Evolutionary conservation across 1,284 basidiomycete species (phyloP).

Genomic region (Cryptococcus hybrid): DNA sequence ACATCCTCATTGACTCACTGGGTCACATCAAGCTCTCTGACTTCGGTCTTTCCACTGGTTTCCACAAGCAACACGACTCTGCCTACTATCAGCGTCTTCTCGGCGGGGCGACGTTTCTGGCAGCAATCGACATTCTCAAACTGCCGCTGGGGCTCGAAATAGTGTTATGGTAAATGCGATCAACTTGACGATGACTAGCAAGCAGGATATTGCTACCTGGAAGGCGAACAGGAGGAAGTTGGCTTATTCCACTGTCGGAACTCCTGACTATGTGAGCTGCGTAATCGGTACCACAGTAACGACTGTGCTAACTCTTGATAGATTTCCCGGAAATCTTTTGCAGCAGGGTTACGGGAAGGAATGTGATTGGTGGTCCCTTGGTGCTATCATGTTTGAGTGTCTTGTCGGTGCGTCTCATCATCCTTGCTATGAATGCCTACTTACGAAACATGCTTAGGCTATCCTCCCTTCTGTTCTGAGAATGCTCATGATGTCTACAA

Average conservation of each 20-base stretch:
- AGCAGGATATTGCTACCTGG: constrained; percentile 96
- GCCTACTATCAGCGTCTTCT: constrained; percentile 93
- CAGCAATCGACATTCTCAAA: constrained; percentile 2
- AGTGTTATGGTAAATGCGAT: constrained; percentile 95
- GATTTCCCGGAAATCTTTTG: constrained; percentile 98
- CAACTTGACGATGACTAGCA: constrained; percentile 87
- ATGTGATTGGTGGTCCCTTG: constrained; percentile 97
- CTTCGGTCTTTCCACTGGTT: constrained; percentile 91
- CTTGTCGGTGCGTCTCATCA: constrained; percentile 62
- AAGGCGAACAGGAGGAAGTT: constrained; percentile 97
- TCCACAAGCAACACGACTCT: constrained; percentile 92
- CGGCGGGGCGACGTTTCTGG: constrained; percentile 54
- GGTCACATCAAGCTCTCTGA: constrained; percentile 96
- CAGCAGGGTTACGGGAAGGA: constrained; percentile 98
- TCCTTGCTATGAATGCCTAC: not conserved
- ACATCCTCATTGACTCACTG: constrained; percentile 92
- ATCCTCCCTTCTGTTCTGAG: constrained; percentile 97
- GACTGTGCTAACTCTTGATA: constrained; percentile 8
- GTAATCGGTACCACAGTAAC: not conserved
- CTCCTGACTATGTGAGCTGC: constrained; percentile 76
- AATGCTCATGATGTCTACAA: constrained; percentile 97
- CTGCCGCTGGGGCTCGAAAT: constrained; percentile 59
- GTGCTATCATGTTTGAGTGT: constrained; percentile 99
- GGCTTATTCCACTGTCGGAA: constrained; percentile 97
- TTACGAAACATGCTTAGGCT: constrained; percentile 52